These are phyloP conservation scores for Magnaporthiopsis incrustans DNA, from an alignment of 2,329 filamentous ascomycete species.

Conservation along the genomic window DNA sequence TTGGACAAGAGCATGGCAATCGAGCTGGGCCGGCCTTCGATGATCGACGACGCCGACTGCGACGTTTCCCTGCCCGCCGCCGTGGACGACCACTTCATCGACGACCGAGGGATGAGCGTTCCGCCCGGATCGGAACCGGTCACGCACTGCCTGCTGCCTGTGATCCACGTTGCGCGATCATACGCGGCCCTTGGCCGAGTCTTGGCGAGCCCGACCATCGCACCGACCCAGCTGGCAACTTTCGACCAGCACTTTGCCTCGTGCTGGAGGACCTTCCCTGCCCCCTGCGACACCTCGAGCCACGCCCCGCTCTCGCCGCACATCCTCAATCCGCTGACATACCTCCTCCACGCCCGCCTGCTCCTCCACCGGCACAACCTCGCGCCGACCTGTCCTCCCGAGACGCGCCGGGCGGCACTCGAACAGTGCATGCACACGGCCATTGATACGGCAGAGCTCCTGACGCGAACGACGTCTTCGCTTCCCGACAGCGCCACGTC, in stretches of 20 bases:
- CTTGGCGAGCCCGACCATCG: conserved; percentile 59
- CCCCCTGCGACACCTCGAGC: conserved; percentile 61
- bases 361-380: conserved; percentile 86
- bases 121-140: conserved; percentile 45
- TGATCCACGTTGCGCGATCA: conserved; percentile 74
- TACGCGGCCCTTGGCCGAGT: conserved; percentile 67
- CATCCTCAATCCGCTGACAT: conserved; percentile 65
- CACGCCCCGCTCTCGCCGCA: conserved; percentile 60
- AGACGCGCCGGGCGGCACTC: conserved; percentile 62
- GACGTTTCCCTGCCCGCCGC: conserved; percentile 73
- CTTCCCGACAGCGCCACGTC: conserved; percentile 63
- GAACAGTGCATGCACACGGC: conserved; percentile 69
- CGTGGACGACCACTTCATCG: conserved; percentile 72
- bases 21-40: conserved; percentile 69
- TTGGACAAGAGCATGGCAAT: conserved; percentile 76
- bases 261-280: conserved; percentile 69
- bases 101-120: conserved; percentile 45
- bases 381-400: conserved; percentile 57
- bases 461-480: conserved; percentile 54
- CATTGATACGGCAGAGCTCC: conserved; percentile 68
- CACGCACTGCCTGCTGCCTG: conserved; percentile 65
- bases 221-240: conserved; percentile 58
- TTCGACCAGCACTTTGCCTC: conserved; percentile 75
- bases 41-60: conserved; percentile 84
- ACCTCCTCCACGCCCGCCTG: conserved; percentile 76